Evolutionary conservation across 1,139 yeast genomes (phyloP).

Genomic region (Zygotorulaspora mrakii): DNA sequence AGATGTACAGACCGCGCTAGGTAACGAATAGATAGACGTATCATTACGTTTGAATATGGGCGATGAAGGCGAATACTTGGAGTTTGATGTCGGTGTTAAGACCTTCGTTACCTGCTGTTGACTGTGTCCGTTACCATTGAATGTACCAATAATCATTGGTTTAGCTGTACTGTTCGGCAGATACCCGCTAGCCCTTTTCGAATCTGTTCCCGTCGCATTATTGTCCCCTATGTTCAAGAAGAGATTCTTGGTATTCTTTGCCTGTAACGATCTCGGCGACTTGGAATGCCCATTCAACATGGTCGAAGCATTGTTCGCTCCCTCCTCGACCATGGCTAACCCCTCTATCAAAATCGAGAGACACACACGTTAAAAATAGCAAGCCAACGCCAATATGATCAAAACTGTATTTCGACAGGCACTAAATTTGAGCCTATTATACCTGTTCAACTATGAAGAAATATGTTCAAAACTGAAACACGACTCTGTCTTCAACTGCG

Average conservation of each 20-base stretch:
- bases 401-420: too few relatives aligned
- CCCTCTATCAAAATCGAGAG: too few relatives aligned
- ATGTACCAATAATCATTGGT: slow-evolving; percentile 10
- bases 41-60: slow-evolving; percentile 3
- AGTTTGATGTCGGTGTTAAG: neutral
- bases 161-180: slow-evolving; percentile 6
- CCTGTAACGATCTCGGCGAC: slow-evolving; percentile 26
- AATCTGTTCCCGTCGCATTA: slow-evolving; percentile 1
- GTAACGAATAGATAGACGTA: slow-evolving; percentile 8
- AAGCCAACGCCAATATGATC: too few relatives aligned
- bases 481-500: neutral
- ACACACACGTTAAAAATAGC: too few relatives aligned
- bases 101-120: neutral
- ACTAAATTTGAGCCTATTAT: too few relatives aligned
- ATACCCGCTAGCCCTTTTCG: neutral
- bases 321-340: slow-evolving; percentile 7
- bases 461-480: neutral
- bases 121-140: neutral
- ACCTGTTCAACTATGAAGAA: too few relatives aligned
- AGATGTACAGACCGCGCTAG: slow-evolving; percentile 9
- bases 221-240: slow-evolving; percentile 22
- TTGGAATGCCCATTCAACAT: slow-evolving; percentile 8
- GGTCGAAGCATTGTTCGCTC: slow-evolving; percentile 4
- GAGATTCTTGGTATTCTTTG: slow-evolving; percentile 33
- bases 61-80: neutral